Evolutionary conservation across 176 grass and related monocot genomes (phyloP), one percentile per base, ranked within the genome.

Genomic region (Raddia distichophylla): DNA sequence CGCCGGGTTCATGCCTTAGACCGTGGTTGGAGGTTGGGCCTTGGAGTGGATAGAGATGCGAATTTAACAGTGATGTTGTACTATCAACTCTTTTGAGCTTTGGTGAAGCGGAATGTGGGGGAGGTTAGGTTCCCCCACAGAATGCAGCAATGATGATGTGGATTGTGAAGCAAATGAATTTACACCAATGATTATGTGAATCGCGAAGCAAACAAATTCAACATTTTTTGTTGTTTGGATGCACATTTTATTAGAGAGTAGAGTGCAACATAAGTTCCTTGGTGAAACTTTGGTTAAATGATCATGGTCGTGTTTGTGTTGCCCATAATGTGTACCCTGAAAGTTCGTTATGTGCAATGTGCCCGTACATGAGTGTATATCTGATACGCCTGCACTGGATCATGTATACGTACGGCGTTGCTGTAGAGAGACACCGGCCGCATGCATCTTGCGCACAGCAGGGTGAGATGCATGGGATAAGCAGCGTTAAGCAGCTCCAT

Each of bases 31-130:
- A 46, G 55, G 46, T 64, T 63, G 33, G 18, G 20, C 2, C 19
- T 16, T n/a, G 18, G 71, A 43, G 6, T 73, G 69, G 57, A 57
- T 63, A 71, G 16, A 40, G 45, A 58, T 27, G 72, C 0, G 4
- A 71, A 71, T 56, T 52, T 63, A 42, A n/a, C 56, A 12, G 46
- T 11, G 27, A 19, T 37, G 7, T 52, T 54, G 14, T 20, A 7
- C 49, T 7, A 40, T 86, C 5, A 44, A 40, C 76, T 87, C 63
- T 5, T 64, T 22, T 73, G n/a, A 27, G 6, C 49, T 49, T 35
- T 69, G 45, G 50, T 53, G 46, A 56, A 33, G 59, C 66, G 74
- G 50, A 83, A 73, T 59, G 66, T 44, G 22, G 35, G 37, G 58
- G 59, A 71, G 66, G 60, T 63, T 27, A 48, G 11, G 46, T 71